Evolutionary conservation across 768 basidiomycete species (phyloP), one percentile per base, ranked within the genome.

Genomic region (Mycena vulgaris): DNA sequence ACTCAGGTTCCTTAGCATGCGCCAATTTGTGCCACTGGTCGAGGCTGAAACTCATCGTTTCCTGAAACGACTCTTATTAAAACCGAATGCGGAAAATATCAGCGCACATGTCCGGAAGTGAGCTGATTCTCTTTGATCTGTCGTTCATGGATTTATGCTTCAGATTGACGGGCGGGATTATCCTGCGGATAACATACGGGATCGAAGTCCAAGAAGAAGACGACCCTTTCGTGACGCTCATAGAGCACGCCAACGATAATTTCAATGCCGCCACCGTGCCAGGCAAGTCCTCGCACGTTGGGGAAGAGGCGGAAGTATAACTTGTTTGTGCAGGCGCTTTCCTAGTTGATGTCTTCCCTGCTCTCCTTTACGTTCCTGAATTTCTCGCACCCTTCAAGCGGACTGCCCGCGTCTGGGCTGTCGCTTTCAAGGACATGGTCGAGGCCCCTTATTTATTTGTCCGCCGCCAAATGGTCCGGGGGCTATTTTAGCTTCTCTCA

Each of bases 341-440:
- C 75, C 57, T 83, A 3, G 85, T 87, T 31, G 84, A 85, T 66
- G 78, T 82, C 56, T 81, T 85, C 69, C 84, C 84, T 1, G 60
- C 74, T 66, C 75, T 92, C 70, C 80, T 82, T 47, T 72, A 83
- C 25, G 74, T 91, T 25, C 90, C 90, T 0, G 84, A 85, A 68
- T 89, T 89, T 87, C 72, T 90, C 0, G 85, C 85, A 49, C 82
- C 81, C 0, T 92, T 90, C 79, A 83, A 89, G 75, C 75, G 78
- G 28, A 79, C 82, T 7, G 90, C 87, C 5, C 72, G 77, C 0
- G 72, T 77, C 33, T 88, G 85, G 84, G 79, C 78, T 9, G 76
- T 78, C 64, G 81, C 81, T 2, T 78, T 85, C 2, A 72, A 77
- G 3, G 77, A 81, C 10, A 83, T 87, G 78, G 77, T 85, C 5